Base-by-base conservation (phyloP, 129 eudicot species). In the Artemisia tridentata region DNA sequence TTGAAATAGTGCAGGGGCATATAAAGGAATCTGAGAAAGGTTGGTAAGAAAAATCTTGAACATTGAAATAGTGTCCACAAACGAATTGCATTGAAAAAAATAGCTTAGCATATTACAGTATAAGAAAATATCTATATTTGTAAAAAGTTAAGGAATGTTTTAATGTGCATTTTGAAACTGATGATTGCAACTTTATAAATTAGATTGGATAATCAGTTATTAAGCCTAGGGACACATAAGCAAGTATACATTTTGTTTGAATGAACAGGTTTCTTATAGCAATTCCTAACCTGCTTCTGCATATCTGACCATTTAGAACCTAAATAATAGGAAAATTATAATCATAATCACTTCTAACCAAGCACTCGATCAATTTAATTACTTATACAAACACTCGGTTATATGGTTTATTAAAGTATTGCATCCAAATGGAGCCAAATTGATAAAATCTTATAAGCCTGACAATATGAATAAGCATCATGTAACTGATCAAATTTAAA, bases 1-100 rank as follows among this genome's bases (percentile, higher is more conserved):
- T 80, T 90, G 88, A 56, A 95, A 95, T 49, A 95, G 25, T 62
- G 97, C 55, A 18, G 90, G 83, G 1, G 99, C 89, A 79, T 95
- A 95, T 31, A 88, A 71, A 20, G 99, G 99, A 75, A 95, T 88
- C 99, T 93, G 83, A 67, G 11, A 23, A 5, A 19, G 18, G 27
- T 7, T 11, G 53, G 48, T 50, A 45, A 63, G 16, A 70, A 52
- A 46, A 2, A 5, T 38, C 45, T 18, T 41, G 29, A 57, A 78
- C 16, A 58, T 38, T 15, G 23, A 56, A 61, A 49, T 13, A 11
- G 3, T 52, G 18, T 58, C 7, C n/a, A 57, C 70, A 59, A 6
- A 16, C 62, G 8, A 13, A 8, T 11, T 51, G 2, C 19, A 51
- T 14, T 19, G 38, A 15, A 7, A 38, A 38, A 38, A 38, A 27